Evolutionary conservation across 2,329 filamentous ascomycete genomes (phyloP), one percentile per base, ranked within the genome.

Genomic region (Macrophomina pseudophaseolina): DNA sequence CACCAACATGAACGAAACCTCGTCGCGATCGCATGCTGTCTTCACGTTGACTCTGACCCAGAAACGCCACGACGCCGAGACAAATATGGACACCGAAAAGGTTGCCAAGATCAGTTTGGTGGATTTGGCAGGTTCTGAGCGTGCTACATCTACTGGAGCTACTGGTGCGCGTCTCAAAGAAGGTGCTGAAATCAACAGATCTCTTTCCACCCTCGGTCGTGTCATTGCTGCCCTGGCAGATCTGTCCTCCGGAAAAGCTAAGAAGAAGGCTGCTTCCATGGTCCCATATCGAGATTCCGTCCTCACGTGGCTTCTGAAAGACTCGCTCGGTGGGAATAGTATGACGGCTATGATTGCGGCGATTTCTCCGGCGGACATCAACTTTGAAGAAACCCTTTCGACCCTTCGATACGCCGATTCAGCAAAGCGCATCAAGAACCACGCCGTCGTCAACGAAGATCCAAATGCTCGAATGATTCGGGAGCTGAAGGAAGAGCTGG

Each of bases 271-370:
- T 64, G 88, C 87, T 66, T 86, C 85, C 12, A 88, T 96, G 79
- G 95, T 99, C 0, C 96, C 95, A 0, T 99, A 99, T 77, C 91
- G 95, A 86, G 96, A 99, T 82, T 97, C 93, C 75, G 89, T 99
- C 59, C 82, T 99, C 71, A 99, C 95, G 1, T 99, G 95, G 95
- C 82, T 99, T 52, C 81, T 99, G 71, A 99, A 99, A 76, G 96
- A 99, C 78, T 98, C 94, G 4, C 82, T 99, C 5, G 95, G 95
- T 76, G 95, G 95, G 74, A 99, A 99, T 84, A 98, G 94, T 78
- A 94, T 98, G 92, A 99, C 95, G 30, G 95, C 95, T 68, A 99
- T 99, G 96, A 99, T 99, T 84, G 96, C 95, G 60, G 94, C 94
- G 63, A 97, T 99, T 76, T 97, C 94, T 74, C 95, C 95, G 4